These are phyloP conservation scores for Lagenidium sp. DNA, from an alignment of 352 stramenopile genomes.

Conservation along the genomic window DNA sequence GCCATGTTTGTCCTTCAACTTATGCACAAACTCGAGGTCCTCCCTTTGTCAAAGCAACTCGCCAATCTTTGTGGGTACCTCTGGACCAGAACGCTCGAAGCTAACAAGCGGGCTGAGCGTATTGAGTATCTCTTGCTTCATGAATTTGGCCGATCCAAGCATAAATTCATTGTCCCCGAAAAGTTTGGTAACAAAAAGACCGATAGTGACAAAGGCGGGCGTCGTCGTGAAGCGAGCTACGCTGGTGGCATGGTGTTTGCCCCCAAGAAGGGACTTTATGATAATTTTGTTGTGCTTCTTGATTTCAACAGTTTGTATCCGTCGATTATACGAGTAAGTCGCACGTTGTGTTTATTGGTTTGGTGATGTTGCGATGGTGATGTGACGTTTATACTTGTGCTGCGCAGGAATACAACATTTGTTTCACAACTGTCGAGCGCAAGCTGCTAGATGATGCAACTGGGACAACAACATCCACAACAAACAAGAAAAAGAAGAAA, in stretches of 20 bases:
- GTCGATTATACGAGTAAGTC: slow-evolving; percentile 98
- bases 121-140: slow-evolving; percentile 99
- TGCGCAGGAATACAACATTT: slow-evolving; percentile 99
- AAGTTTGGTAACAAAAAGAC: slow-evolving; percentile 76
- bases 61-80: slow-evolving; percentile 98
- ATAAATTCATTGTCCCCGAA: slow-evolving; percentile 99
- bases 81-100: slow-evolving; percentile 95
- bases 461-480: slow-evolving; percentile 11
- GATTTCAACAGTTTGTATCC: slow-evolving; percentile 99
- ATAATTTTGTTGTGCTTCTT: slow-evolving; percentile 99
- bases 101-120: slow-evolving; percentile 95
- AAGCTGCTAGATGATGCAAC: slow-evolving; percentile 49
- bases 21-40: slow-evolving; percentile 97
- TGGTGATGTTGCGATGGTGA: too few relatives aligned
- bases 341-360: too few relatives aligned
- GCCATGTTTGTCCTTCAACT: slow-evolving; percentile 95
- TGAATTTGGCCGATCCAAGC: slow-evolving; percentile 91
- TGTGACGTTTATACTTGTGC: slow-evolving; percentile 5
- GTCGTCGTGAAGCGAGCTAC: slow-evolving; percentile 90
- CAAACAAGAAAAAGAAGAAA: slow-evolving; percentile 44
- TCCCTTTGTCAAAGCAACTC: slow-evolving; percentile 98
- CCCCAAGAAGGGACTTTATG: slow-evolving; percentile 99
- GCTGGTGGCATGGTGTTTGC: slow-evolving; percentile 98
- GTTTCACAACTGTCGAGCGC: slow-evolving; percentile 98
- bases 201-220: slow-evolving; percentile 46